Evolutionary conservation across 2,329 filamentous ascomycete genomes (phyloP), one percentile per base, ranked within the genome.

Genomic region (Aspergillus flavus): DNA sequence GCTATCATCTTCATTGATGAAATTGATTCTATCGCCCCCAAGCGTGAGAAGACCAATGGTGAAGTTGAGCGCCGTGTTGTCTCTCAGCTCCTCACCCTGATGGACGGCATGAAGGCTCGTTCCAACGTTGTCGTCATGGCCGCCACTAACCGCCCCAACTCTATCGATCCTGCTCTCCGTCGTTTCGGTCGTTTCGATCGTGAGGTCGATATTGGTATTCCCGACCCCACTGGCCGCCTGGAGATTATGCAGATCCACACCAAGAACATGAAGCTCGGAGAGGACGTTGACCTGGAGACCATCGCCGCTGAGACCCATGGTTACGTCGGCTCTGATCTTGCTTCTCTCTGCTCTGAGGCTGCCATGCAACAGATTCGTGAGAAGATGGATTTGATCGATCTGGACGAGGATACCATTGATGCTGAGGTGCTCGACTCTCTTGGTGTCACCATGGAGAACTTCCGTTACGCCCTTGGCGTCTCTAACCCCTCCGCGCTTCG

Each of bases 351-450:
- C 84, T 99, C 95, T 7, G 95, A 99, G 83, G 95, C 95, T 77
- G 95, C 95, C 68, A 99, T 99, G 95, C 95, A 99, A 81, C 95
- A 99, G 84, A 99, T 99, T 81, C 94, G 95, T 84, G 95, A 99
- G 84, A 99, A 99, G 91, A 99, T 99, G 95, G 95, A 99, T 78
- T 88, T 99, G 68, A 99, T 99, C 71, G 95, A 99, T 81, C 87
- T 99, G 39, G 95, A 99, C 69, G 95, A 99, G 83, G 95, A 99
- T 76, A 99, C 95, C 66, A 99, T 99, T 67, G 95, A 99, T 74
- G 95, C 95, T 34, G 95, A 99, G 84, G 95, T 99, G 58, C 88
- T 99, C 60, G 95, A 99, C 82, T 98, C 95, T 53, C 89, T 99
- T 54, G 95, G 95, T 79, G 95, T 99, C 56, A 99, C 95, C 66